These are phyloP conservation scores for Dicorynia guianensis DNA, from an alignment of 306 rosid species.

Conservation along the genomic window DNA sequence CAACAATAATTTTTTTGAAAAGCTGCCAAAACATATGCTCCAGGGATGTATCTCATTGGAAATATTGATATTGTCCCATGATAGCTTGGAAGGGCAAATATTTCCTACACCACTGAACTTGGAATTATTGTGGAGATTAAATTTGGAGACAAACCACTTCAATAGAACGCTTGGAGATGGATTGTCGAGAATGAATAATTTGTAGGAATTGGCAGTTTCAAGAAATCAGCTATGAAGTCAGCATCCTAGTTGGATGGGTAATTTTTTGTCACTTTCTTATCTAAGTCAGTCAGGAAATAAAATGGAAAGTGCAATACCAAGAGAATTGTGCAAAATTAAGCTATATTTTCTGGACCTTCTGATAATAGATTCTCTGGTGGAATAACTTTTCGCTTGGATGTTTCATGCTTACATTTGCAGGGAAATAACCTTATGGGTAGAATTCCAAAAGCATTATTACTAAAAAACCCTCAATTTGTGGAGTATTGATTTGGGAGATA, in stretches of 20 bases:
- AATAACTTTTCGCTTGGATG: background rate
- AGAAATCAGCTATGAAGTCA: no score
- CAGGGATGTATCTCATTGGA: background rate
- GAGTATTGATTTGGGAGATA: slow-evolving; percentile 15
- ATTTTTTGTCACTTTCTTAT: no score
- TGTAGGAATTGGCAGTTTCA: no score
- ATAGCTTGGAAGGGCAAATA: background rate
- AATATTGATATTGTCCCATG: background rate
- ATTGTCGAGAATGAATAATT: background rate
- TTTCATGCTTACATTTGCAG: background rate
- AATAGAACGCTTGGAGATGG: background rate
- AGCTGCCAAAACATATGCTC: background rate
- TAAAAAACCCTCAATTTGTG: rapidly evolving
- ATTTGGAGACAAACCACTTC: background rate
- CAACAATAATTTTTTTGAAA: background rate
- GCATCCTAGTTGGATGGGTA: background rate
- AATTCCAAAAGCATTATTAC: background rate
- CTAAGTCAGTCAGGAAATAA: no score
- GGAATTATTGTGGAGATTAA: rapidly evolving
- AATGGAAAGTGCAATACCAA: no score
- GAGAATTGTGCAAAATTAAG: no score
- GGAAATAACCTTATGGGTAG: background rate
- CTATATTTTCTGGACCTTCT: background rate
- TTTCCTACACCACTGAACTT: background rate
- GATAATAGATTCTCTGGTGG: background rate